Evolutionary conservation across 1,139 yeast genomes (phyloP).

Genomic region (Kazachstania sp.): DNA sequence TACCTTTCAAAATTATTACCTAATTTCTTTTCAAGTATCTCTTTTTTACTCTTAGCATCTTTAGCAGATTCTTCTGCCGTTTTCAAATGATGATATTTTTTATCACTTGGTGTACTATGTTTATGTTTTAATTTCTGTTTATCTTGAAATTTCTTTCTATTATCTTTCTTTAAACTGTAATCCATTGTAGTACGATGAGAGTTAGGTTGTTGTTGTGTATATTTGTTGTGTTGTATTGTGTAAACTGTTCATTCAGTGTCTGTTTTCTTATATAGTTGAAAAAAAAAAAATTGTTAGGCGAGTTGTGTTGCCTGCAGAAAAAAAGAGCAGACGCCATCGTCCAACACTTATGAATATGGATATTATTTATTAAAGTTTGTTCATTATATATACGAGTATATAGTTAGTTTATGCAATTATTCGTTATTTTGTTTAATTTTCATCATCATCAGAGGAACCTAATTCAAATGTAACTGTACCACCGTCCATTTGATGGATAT

Average conservation of each 20-base stretch:
- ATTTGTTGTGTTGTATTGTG: too few relatives aligned
- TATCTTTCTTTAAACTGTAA: slow-evolving; percentile 24
- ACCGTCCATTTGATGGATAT: background rate
- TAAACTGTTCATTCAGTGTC: too few relatives aligned
- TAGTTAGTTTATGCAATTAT: too few relatives aligned
- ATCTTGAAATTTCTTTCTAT: slow-evolving; percentile 29
- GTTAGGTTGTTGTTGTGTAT: background rate
- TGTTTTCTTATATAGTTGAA: background rate
- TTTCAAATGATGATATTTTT: slow-evolving; percentile 22
- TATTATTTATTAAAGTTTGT: background rate
- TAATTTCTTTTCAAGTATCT: slow-evolving; percentile 1
- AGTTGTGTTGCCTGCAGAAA: too few relatives aligned
- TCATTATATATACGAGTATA: too few relatives aligned
- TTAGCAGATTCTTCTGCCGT: slow-evolving; percentile 9
- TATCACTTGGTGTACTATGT: slow-evolving; percentile 30
- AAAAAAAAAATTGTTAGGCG: background rate
- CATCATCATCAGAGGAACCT: slow-evolving; percentile 3
- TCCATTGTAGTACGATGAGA: slow-evolving; percentile 20
- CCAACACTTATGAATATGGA: too few relatives aligned
- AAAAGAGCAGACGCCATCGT: too few relatives aligned
- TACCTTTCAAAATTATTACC: slow-evolving; percentile 4
- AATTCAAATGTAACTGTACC: slow-evolving; percentile 4
- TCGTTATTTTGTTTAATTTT: background rate
- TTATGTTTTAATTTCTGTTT: slow-evolving; percentile 26
- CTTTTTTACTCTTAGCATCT: slow-evolving; percentile 1